A percentile compares a stretch with the other conserved stretches of the same genome.
phyloP scores from a whole-genome alignment of 73 alveolate species.

The Paramecium caudatum region DNA sequence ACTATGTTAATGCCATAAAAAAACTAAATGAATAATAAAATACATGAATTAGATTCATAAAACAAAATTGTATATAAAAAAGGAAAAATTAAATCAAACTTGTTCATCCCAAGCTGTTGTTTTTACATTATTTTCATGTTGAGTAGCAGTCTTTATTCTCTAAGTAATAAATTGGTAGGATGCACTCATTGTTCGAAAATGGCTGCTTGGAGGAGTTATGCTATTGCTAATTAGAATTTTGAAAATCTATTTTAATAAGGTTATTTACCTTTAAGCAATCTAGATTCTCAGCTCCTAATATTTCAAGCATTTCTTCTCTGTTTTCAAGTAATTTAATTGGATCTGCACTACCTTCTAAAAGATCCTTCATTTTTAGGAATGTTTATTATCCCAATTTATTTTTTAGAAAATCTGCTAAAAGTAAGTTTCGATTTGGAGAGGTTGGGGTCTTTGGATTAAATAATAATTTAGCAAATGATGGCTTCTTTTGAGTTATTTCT shows the following conservation, averaged over 20 bases:
- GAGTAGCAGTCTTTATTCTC: constrained; percentile 26
- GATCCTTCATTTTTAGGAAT: constrained; percentile 67
- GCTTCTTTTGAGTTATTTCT: constrained; percentile 58
- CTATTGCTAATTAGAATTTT: constrained; percentile 39
- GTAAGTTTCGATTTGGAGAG: constrained; percentile 70
- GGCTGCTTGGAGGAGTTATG: constrained; percentile 55
- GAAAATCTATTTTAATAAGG: not conserved
- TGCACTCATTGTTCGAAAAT: constrained; percentile 66
- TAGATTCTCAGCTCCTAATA: constrained; percentile 70
- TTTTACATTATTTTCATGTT: constrained; percentile 21
- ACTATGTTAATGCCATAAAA: not conserved
- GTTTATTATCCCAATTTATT: constrained; percentile 68
- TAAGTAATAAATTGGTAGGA: not conserved
- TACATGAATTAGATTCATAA: too few relatives aligned
- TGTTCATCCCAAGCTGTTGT: constrained; percentile 58
- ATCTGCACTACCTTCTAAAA: constrained; percentile 68
- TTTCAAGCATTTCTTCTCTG: constrained; percentile 37
- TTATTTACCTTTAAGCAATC: constrained; percentile 57
- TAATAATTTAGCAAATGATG: constrained; percentile 54
- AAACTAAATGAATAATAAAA: not conserved
- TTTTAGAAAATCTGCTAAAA: constrained; percentile 67
- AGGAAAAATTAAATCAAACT: constrained; percentile 33
- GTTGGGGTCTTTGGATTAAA: constrained; percentile 69
- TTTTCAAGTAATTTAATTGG: constrained; percentile 62
- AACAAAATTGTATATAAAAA: constrained; percentile 7